Base-by-base conservation (phyloP, 257 asterid genomes). In the Solanum commersonii region DNA sequence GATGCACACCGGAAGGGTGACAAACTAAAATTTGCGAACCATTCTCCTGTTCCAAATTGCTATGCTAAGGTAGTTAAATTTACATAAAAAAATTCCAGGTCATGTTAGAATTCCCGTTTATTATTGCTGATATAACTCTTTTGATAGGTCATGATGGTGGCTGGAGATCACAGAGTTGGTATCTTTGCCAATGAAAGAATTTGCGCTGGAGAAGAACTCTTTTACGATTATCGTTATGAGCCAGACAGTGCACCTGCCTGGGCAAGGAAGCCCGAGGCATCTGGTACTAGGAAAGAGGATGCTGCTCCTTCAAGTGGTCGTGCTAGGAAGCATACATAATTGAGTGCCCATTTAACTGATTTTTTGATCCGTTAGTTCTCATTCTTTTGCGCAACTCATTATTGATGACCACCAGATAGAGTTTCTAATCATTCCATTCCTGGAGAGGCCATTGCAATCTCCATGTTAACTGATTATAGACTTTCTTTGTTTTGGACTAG, bases 1-100 rank as follows among this genome's bases (percentile, higher is more conserved):
- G 99, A 97, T 91, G 99, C 99, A 71, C 94, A 92, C 81, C 96
- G 99, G 73, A 96, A 93, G 93, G 99, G 99, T 25, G 98, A 96
- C 89, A 97, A 97, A 86, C 90, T 97, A 90, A 97, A 96, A 94
- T 97, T 97, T 84, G 99, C 99, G n/a, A 96, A 97, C 88, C 99
- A 97, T 93, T 96, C 99, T 83, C 99, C 98, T 37, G 94, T 91
- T 86, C 99, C 99, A 63, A 97, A 97, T 89, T 97, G 99, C 92
- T 96, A 94, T 82, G 99, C 99, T 22, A 96, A 97, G 96, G 98
- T 95, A 65, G 34, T 72, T 59, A 73, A 27, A 22, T 86, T 38
- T 49, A 33, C 59, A 49, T 72, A 20, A 73, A 40, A 18, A 20
- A 31, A n/a, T 52, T 78, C 33, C 37, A 14, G 81, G 84, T 52